Conservation (phyloP, 306 rosid genomes). For the Arachis stenosperma region DNA sequence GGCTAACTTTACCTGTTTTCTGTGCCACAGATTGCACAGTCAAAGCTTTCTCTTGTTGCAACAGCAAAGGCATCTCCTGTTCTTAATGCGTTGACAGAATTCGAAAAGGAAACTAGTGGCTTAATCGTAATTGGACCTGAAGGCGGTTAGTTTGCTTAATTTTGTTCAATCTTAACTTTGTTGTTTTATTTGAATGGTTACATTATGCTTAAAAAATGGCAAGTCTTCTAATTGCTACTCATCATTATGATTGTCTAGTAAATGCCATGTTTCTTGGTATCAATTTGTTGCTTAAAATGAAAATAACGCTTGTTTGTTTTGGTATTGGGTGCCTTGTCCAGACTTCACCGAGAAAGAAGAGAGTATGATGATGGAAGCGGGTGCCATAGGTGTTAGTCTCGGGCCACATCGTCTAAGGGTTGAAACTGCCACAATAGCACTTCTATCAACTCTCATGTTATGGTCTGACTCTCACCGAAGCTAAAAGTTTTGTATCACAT, state of each 20-base stretch:
- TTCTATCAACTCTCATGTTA: constrained; percentile 72
- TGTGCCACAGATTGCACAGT: constrained; percentile 59
- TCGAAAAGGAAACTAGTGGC: constrained; percentile 58
- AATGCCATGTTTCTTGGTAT: constrained; percentile 12
- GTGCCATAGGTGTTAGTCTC: constrained; percentile 78
- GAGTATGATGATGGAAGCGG: constrained; percentile 67
- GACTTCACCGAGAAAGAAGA: constrained; percentile 85
- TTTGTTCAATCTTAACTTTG: constrained; percentile 1
- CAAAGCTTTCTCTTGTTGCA: constrained; percentile 77
- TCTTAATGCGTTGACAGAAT: constrained; percentile 57
- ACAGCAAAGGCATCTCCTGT: constrained; percentile 79
- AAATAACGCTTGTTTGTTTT: constrained; percentile 28
- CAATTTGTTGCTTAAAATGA: constrained; percentile 9
- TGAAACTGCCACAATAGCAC: constrained; percentile 91
- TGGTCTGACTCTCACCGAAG: constrained; percentile 75
- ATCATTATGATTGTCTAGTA: constrained; percentile 3
- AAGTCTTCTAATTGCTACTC: not conserved
- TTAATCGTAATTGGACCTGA: constrained; percentile 87
- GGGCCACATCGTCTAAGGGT: constrained; percentile 88
- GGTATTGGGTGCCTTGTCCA: constrained; percentile 43
- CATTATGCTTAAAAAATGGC: not conserved
- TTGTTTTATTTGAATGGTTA: not conserved
- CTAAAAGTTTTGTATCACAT: not conserved
- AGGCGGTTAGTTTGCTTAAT: constrained; percentile 67
- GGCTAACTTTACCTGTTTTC: constrained; percentile 37